Conservation (phyloP, 495 filamentous ascomycete species). For the Neurospora discreta region DNA sequence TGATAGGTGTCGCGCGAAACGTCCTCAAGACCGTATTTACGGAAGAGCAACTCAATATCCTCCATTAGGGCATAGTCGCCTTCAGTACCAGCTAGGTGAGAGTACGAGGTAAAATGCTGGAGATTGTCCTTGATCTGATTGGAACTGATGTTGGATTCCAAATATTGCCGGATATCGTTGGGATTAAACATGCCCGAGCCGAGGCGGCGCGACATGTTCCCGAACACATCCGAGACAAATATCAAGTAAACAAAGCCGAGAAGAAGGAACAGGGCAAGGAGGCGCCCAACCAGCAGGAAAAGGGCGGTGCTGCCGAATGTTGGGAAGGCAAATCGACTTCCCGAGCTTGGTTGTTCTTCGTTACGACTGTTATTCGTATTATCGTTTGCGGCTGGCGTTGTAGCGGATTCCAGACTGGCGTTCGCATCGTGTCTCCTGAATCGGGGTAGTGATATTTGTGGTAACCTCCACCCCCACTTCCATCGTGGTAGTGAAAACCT, state of each 20-base stretch:
- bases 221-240: constrained; percentile 73
- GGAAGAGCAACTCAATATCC: constrained; percentile 68
- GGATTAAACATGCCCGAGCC: constrained; percentile 48
- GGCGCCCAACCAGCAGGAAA: constrained; percentile 45
- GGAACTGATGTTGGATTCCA: constrained; percentile 37
- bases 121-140: constrained; percentile 66
- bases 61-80: constrained; percentile 74
- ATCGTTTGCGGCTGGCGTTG: constrained; percentile 4
- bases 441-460: constrained; percentile 30
- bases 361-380: not conserved
- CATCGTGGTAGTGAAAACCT: constrained; percentile 28
- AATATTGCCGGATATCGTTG: constrained; percentile 40
- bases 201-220: constrained; percentile 41
- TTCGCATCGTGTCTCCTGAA: constrained; percentile 20
- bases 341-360: not conserved
- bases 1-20: constrained; percentile 64
- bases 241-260: constrained; percentile 68
- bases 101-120: constrained; percentile 59
- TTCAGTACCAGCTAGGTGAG: constrained; percentile 84
- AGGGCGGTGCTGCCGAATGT: constrained; percentile 20
- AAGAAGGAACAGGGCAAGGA: constrained; percentile 65
- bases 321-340: constrained; percentile 13
- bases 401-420: not conserved
- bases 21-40: constrained; percentile 55
- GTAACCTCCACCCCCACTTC: constrained; percentile 36